Base-by-base conservation (phyloP, 208 protist species). In the Trypanosoma melophagium region DNA sequence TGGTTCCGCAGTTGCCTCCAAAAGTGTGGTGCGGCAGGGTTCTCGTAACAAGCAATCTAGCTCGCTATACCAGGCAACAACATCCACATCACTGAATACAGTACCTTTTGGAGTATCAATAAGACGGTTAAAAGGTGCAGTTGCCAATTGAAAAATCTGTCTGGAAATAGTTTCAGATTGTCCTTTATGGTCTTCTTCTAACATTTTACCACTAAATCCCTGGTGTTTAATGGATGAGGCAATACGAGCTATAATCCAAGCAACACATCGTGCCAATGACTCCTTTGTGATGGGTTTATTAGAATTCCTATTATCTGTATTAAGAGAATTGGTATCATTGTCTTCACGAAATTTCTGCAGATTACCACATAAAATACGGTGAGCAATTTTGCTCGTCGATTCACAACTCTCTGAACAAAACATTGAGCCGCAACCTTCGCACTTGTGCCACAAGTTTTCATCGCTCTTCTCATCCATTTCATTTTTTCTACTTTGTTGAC, bases 331-430 rank as follows among this genome's bases (percentile, higher is more conserved):
- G 17, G 1, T 19, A 28, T 59, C 42, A 5, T 69, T 47, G 9
- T 53, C 28, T 38, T 59, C 49, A 21, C 81, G 83, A 61, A 90
- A 55, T 24, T 67, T 28, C 12, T 45, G 13, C 9, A 89, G 66
- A 7, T 69, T 53, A 7, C 59, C n/a, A 51, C 88, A 94, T 41
- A 94, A 72, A 54, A 94, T 72, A 1, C 55, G 50, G 62, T 94
- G 88, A 40, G 60, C 25, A n/a, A 71, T 68, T 0, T 58, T 60
- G 41, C 55, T 66, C 2, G 73, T 63, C 22, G 71, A 55, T 22
- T 75, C 77, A 52, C 88, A 94, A 17, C 12, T 72, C 3, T 60
- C 50, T 9, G 77, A 84, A 64, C 88, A 94, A 74, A 94, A 94
- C 63, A 50, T 71, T 3, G 84, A 84, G 19, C 41, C 63, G 67